A percentile compares a stretch with the other conserved stretches of the same genome.
These are phyloP conservation scores for Ogataea methanolica DNA, from an alignment of 805 yeast species.

Conservation along the genomic window DNA sequence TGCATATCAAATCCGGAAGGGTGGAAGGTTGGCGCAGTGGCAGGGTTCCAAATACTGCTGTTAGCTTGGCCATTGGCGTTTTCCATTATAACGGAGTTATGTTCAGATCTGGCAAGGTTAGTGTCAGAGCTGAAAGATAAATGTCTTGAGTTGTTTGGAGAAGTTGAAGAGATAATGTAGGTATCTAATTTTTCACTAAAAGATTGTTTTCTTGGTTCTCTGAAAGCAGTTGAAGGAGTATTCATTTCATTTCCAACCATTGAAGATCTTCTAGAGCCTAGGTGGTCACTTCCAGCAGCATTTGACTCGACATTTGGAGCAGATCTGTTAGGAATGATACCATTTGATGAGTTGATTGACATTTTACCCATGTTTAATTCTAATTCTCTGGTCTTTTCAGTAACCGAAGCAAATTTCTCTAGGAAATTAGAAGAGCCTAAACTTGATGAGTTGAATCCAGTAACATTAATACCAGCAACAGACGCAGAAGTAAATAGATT, in stretches of 20 bases:
- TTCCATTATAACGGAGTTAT: constrained; percentile 30
- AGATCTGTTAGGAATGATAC: constrained; percentile 5
- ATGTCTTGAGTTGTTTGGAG: constrained; percentile 27
- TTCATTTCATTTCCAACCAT: constrained; percentile 29
- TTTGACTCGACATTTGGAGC: constrained; percentile 4
- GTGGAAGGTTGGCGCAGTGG: constrained; percentile 55
- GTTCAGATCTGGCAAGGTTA: constrained; percentile 28
- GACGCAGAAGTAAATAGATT: constrained; percentile 56
- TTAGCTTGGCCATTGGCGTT: constrained; percentile 12
- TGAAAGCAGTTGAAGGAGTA: constrained; percentile 26
- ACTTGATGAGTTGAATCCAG: constrained; percentile 21
- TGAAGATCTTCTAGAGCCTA: constrained; percentile 50
- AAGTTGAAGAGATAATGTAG: constrained; percentile 32
- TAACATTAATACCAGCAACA: constrained; percentile 41
- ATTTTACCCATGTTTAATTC: constrained; percentile 45
- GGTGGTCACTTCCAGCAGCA: constrained; percentile 27
- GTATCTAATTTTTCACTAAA: constrained; percentile 61
- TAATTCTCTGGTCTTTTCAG: constrained; percentile 65
- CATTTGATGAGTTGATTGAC: constrained; percentile 22
- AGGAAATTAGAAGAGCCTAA: constrained; percentile 42
- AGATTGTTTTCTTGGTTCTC: constrained; percentile 39
- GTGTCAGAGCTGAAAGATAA: constrained; percentile 27
- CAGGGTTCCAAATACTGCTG: constrained; percentile 60
- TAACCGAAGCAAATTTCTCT: constrained; percentile 59
- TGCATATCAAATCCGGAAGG: constrained; percentile 33